Percentiles rank a stretch among this genome's conserved stretches.
phyloP scores from a whole-genome alignment of 176 grass and related monocot species.

The Juncus effusus region DNA sequence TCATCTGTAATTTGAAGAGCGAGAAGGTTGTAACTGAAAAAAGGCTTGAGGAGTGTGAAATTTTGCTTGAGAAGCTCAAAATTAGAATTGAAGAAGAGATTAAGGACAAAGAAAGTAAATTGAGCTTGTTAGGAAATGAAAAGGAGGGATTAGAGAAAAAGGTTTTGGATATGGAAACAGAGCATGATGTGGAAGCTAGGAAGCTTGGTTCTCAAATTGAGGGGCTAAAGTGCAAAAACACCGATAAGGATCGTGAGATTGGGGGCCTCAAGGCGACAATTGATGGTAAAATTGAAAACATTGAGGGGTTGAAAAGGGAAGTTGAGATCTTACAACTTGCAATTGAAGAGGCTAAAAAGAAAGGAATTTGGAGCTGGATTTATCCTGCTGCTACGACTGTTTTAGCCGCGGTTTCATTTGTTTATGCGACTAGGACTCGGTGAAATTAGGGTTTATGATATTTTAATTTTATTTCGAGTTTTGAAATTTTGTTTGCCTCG shows the following conservation, averaged over 20 bases:
- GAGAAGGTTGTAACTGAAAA: slow-evolving; percentile 26
- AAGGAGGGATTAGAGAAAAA: slow-evolving; percentile 15
- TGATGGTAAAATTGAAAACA: slow-evolving; percentile 9
- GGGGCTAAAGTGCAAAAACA: slow-evolving; percentile 28
- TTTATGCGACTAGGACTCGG: slow-evolving; percentile 45
- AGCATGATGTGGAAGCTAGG: background rate
- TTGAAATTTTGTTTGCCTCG: slow-evolving; percentile 29
- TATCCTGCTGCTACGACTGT: slow-evolving; percentile 43
- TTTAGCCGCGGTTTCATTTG: slow-evolving; percentile 60
- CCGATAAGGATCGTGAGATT: slow-evolving; percentile 24
- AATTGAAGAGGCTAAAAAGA: slow-evolving; percentile 32
- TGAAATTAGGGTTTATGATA: slow-evolving; percentile 40
- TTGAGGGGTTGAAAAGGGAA: slow-evolving; percentile 33
- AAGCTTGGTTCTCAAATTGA: slow-evolving; percentile 25
- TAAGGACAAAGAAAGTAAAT: slow-evolving; percentile 15
- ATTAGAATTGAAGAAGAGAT: slow-evolving; percentile 20
- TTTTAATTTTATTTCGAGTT: slow-evolving; percentile 26
- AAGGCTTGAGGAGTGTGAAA: slow-evolving; percentile 26
- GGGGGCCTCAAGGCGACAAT: slow-evolving; percentile 20
- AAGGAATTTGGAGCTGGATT: slow-evolving; percentile 52
- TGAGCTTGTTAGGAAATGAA: slow-evolving; percentile 18
- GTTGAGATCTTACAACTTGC: slow-evolving; percentile 45
- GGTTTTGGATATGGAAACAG: background rate
- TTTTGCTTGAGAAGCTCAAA: slow-evolving; percentile 13
- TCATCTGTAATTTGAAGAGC: slow-evolving; percentile 18